Base-by-base conservation (phyloP, 768 basidiomycete genomes). In the Porphyrellus cyaneotinctus region DNA sequence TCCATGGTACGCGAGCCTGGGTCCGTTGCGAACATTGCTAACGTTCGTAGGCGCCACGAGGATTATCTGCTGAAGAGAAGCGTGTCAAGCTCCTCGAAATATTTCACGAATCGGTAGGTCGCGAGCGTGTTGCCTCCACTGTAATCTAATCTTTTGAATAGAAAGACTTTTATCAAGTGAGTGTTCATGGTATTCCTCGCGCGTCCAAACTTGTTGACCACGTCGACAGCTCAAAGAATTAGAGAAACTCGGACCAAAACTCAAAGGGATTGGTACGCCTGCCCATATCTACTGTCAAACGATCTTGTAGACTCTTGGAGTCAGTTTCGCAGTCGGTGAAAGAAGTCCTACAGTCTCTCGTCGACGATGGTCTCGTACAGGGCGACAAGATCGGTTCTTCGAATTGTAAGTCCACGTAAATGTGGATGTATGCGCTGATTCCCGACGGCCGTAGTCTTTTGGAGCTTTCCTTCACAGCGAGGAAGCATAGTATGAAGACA, bases 331-430 rank as follows among this genome's bases (percentile, higher is more conserved):
- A 95, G 67, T 84, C 87, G 2, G 88, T 97, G 36, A 97, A 97
- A 64, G 94, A 97, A 60, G 87, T 95, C 0, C 70, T 97, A 3
- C 88, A 92, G 61, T 85, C 87, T 2, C 78, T 97, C 26, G 84
- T 92, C 11, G 88, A 93, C 58, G 94, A 97, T 61, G 84, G 86
- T 2, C 74, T 94, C 26, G 91, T 95, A 22, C 84, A 88, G 64
- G 76, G 75, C 41, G 95, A 97, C 69, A 97, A 97, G 72, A 94
- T 95, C 51, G 94, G 94, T 30, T 88, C 93, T 10, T 91, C 91
- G 4, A 97, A 95, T 65, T 97, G 94, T 92, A 65, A 60, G 86
- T 70, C 18, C 17, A 10, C 41, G 54, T 1, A 8, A 26, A 45
- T 52, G 41, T 50, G 54, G 17, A 45, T 63, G 51, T 60, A 63